Base-by-base conservation (phyloP, 768 basidiomycete genomes). In the Boletus coccyginus region DNA sequence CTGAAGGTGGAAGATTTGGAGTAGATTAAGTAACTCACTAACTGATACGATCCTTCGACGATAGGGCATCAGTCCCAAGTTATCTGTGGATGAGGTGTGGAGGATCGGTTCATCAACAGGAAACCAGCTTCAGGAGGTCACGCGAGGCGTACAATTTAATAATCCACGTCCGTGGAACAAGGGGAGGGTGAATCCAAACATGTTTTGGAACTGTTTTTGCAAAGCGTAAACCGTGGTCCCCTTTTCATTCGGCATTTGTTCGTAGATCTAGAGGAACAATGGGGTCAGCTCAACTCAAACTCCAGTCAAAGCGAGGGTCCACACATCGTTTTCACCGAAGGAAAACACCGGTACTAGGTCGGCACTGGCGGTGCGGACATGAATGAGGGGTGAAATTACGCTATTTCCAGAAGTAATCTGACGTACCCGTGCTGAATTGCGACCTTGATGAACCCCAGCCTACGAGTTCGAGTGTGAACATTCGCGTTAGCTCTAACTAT, bases 311-410 rank as follows among this genome's bases (percentile, higher is more conserved):
- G 19, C 16, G 8, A 32, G 40, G 13, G 45, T 79, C 84, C 66
- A 10, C 58, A 95, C 95, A 71, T 98, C 97, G 69, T 98, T 98
- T 77, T 99, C 97, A 13, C 97, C 97, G 64, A 99, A 99, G 7
- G 93, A 95, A 68, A 99, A 98, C 4, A 98, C 95, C 0, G 97
- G 97, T 0, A 99, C 97, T 12, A 99, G 78, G 66, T 95, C 93
- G 39, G 97, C 97, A 52, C 94, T 94, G 61, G 14, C 24, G 51
- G 14, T 38, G 45, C 33, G 46, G 12, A 55, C 50, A 27, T 58
- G 35, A 43, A 56, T 53, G 27, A 40, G 48, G 14, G 56, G 32
- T 40, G 48, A 39, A 45, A 46, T 31, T n/a, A 24, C n/a, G n/a
- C 21, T 24, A 9, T 27, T 49, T 5, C 21, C 3, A 12, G 5